Evolutionary conservation across 768 basidiomycete genomes (phyloP).

Genomic region (Tricholoma furcatifolium): DNA sequence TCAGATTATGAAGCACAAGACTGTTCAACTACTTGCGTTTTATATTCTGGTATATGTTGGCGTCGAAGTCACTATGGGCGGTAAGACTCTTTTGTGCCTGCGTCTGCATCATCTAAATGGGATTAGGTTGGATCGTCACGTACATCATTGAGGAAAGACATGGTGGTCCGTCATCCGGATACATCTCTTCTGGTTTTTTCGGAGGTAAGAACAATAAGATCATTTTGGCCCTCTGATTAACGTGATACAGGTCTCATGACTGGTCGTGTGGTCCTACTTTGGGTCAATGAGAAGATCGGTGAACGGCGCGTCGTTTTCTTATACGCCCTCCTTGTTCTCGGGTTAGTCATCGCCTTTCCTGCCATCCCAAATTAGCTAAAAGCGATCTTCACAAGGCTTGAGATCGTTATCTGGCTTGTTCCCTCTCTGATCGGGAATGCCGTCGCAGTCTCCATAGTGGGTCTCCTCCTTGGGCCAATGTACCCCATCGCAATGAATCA

Average conservation of each 20-base stretch:
- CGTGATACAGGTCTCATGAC: slow-evolving; percentile 45
- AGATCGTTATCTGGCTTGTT: slow-evolving; percentile 68
- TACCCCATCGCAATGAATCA: slow-evolving; percentile 77
- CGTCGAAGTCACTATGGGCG: slow-evolving; percentile 60
- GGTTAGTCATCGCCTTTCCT: slow-evolving; percentile 27
- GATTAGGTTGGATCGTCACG: slow-evolving; percentile 69
- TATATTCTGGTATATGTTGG: slow-evolving; percentile 71
- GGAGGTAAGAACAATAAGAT: slow-evolving; percentile 6
- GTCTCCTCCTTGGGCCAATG: slow-evolving; percentile 72
- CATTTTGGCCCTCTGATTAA: neutral
- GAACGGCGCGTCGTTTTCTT: slow-evolving; percentile 53
- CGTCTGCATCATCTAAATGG: neutral
- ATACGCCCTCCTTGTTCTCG: slow-evolving; percentile 50
- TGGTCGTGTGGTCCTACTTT: slow-evolving; percentile 55
- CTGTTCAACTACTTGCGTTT: slow-evolving; percentile 61
- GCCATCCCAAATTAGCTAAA: neutral
- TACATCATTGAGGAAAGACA: slow-evolving; percentile 39
- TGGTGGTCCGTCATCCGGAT: slow-evolving; percentile 35
- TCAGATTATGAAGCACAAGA: slow-evolving; percentile 50
- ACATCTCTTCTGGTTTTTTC: slow-evolving; percentile 28
- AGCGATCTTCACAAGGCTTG: slow-evolving; percentile 38
- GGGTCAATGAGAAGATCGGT: slow-evolving; percentile 57
- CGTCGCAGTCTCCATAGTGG: slow-evolving; percentile 62
- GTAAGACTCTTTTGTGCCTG: slow-evolving; percentile 20
- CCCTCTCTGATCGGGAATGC: slow-evolving; percentile 65